Evolutionary conservation across 257 asterid genomes (phyloP), one percentile per base, ranked within the genome.

Genomic region (Verbascum thapsus): DNA sequence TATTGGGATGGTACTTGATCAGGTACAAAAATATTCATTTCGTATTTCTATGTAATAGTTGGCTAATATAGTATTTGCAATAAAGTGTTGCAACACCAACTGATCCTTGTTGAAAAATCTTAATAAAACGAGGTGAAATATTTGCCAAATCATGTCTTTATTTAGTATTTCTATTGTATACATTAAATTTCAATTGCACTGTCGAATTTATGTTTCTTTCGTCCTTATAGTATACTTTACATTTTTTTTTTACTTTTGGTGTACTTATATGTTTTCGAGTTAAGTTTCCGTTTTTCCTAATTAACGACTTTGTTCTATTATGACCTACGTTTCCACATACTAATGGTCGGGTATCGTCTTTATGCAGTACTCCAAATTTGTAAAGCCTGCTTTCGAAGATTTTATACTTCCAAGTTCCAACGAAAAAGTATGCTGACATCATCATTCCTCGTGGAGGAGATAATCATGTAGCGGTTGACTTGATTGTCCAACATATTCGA

Each of bases 361-460:
- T 64, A 52, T 77, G 86, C 96, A 94, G 99, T 94, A 94, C 74
- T 90, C 98, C 13, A 94, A 90, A 73, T 94, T 94, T 63, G 99
- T 94, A 57, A 94, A 94, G 81, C 96, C 99, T 47, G 99, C 99
- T 59, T 94, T 94, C 11, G 99, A 94, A 55, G 99, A 94, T 72
- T 94, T 94, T 75, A 90, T 94, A 72, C 96, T 90, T 73, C 98
- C n/a, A n/a, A n/a, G n/a, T n/a, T n/a, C n/a, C 99, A 22, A 90
- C 96, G 5, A 94, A 94, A 81, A 94, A 94, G 75, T 94, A 86
- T 44, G 99, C 99, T 1, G 99, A 94, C 72, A 88, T 94, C 62
- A 94, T 94, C 77, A 94, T 94, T 74, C 99, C 99, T 15, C 96
- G 98, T 50, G 99, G 99, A 64, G 99, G 99, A 76, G 99, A 94